Base-by-base conservation (phyloP, 148 eudicot genomes). In the Oxyria digyna region DNA sequence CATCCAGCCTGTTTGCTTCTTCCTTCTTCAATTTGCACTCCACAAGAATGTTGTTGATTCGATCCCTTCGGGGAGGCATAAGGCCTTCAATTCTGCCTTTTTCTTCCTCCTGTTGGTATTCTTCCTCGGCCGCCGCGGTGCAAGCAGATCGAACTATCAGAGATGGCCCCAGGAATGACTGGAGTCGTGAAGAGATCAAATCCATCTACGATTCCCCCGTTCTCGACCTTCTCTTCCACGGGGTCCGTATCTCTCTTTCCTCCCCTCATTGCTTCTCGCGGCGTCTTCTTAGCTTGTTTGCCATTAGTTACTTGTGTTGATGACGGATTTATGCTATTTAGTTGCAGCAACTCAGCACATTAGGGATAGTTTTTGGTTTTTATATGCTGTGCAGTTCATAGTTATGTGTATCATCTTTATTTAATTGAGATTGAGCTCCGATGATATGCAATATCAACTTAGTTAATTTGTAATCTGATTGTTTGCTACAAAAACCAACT, bases 191-290 rank as follows among this genome's bases (percentile, higher is more conserved):
- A 1, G 82, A 91, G 50, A 83, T 88, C 69, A 82, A 83, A 45
- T 85, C 91, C 59, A 66, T 91, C 35, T 91, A 88, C 69, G 82
- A 87, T 81, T 91, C 97, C 31, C 97, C 97, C 21, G 29, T 88
- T 70, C 86, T 91, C 67, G 97, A 91, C 80, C 91, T 91, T 70
- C 96, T 91, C 71, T 88, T 86, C 77, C 90, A 88, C 55, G 97
- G 89, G 75, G 97, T 91, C 45, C 4, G 73, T 23, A 49, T 42
- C 20, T 26, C 52, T 67, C 68, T 80, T 59, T 17, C 42, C 15
- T 9, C 4, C 8, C 26, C 12, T 55, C 18, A 46, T 4, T 46
- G 52, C 23, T 46, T 7, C 23, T 46, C 0, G 11, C 18, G 23
- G 18, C n/a, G 1, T n/a, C 18, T 9, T 46, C 15, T 46, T 46